Percentiles rank a stretch among this genome's conserved stretches.
phyloP scores from a whole-genome alignment of 306 rosid species.

The Cucurbita moschata region DNA sequence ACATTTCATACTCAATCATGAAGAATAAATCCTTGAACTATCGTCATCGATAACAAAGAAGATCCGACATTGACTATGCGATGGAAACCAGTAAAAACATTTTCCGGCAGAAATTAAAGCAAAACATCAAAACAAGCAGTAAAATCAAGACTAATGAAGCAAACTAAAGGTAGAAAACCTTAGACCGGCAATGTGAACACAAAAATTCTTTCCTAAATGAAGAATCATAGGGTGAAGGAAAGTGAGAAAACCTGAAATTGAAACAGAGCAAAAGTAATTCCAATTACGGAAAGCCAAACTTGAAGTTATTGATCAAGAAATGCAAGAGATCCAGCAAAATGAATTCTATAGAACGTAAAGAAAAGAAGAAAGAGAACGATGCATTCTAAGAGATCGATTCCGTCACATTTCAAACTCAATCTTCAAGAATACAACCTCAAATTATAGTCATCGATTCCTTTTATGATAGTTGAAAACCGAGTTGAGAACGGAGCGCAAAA shows the following conservation, averaged over 20 bases:
- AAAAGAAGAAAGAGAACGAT: too few species aligned
- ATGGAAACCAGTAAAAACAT: too few species aligned
- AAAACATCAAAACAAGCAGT: too few species aligned
- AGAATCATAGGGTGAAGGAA: too few species aligned
- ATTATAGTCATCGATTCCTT: too few species aligned
- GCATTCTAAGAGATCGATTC: background rate
- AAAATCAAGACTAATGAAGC: too few species aligned
- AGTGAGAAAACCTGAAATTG: too few species aligned
- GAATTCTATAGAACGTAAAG: background rate
- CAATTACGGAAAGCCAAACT: background rate
- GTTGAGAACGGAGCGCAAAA: background rate
- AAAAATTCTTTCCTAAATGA: too few species aligned
- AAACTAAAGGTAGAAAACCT: too few species aligned
- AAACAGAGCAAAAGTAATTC: background rate
- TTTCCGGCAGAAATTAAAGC: too few species aligned
- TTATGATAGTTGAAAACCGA: background rate
- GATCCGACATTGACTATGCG: too few species aligned
- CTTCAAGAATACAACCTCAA: background rate
- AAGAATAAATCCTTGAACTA: background rate
- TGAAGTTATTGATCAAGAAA: background rate
- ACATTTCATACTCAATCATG: background rate
- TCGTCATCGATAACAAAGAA: background rate
- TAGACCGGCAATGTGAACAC: too few species aligned
- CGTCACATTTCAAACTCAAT: background rate
- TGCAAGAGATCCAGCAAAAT: background rate